A percentile compares a stretch with the other conserved stretches of the same genome.
These are phyloP conservation scores for Yamadazyma diddensiae DNA, from an alignment of 1,139 yeast genomes.

Conservation along the genomic window DNA sequence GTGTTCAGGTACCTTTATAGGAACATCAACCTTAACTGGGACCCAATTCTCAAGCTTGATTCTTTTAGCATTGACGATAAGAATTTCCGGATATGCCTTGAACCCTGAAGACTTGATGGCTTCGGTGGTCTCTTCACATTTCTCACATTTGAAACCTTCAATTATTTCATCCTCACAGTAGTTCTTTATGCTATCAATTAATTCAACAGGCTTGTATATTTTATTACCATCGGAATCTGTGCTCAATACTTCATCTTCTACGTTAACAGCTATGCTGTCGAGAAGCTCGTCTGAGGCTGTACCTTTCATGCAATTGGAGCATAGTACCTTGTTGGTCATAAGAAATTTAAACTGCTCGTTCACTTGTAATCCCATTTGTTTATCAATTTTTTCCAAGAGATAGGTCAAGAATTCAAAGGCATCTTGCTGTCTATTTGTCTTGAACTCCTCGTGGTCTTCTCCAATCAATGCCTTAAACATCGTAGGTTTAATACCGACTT, in stretches of 20 bases:
- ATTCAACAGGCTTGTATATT: slow-evolving; percentile 46
- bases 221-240: slow-evolving; percentile 44
- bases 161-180: slow-evolving; percentile 53
- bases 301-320: slow-evolving; percentile 61
- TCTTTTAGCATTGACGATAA: slow-evolving; percentile 73
- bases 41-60: slow-evolving; percentile 87
- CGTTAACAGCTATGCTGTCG: slow-evolving; percentile 68
- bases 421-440: slow-evolving; percentile 89
- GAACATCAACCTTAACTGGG: slow-evolving; percentile 78
- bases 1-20: slow-evolving; percentile 56
- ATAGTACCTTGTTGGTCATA: slow-evolving; percentile 62
- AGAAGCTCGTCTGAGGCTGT: slow-evolving; percentile 54
- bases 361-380: slow-evolving; percentile 40
- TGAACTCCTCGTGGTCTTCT: slow-evolving; percentile 73
- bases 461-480: slow-evolving; percentile 78
- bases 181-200: slow-evolving; percentile 49
- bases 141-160: slow-evolving; percentile 65
- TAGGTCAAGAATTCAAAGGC: slow-evolving; percentile 84
- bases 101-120: slow-evolving; percentile 51
- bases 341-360: slow-evolving; percentile 62
- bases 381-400: slow-evolving; percentile 62
- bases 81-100: slow-evolving; percentile 63
- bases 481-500: slow-evolving; percentile 73
- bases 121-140: slow-evolving; percentile 48
- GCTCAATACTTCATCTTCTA: slow-evolving; percentile 37